Evolutionary conservation across 2,329 filamentous ascomycete genomes (phyloP), one percentile per base, ranked within the genome.

Genomic region (Xylaria multiplex): DNA sequence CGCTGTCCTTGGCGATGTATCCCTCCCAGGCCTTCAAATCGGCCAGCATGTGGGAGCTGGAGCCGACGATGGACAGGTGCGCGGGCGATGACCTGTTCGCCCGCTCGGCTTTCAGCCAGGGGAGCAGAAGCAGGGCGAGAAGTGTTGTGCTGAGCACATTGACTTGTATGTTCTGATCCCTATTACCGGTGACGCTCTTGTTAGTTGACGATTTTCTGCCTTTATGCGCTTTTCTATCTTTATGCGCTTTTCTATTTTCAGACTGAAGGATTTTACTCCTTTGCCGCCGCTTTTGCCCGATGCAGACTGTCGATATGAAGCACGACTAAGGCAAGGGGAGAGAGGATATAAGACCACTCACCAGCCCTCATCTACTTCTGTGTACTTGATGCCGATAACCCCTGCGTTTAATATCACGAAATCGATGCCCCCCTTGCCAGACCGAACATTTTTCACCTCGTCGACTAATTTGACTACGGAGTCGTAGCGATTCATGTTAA

Each of bases 81-180:
- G 74, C 70, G 11, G 74, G 70, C 1, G 68, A 46, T 1, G 64
- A 53, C 37, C 75, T 70, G 57, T 71, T 64, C 9, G 52, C 64
- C 45, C 73, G 71, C 49, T 74, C 71, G 6, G 68, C 50, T 46
- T 72, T 76, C 46, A 86, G 74, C 65, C 82, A 81, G 0, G 82
- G 83, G 2, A 86, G 76, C 13, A 90, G 80, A 0, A 87, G 75
- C 2, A 88, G 67, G 1, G 80, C 84, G 2, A 90, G 77, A 0
- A 88, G 79, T 9, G 81, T 79, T 0, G 85, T 89, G 27, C 86
- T 87, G 2, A 90, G 75, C 1, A 83, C 80, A 71, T 90, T 90
- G 71, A 88, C 83, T 73, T 90, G 86, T 16, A 89, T 70, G 3
- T 81, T 84, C 59, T 81, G 78, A 58, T 87, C 85, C 66, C 66